These are phyloP conservation scores for Bjerkandera adusta DNA, from an alignment of 1,284 basidiomycete species.

Conservation along the genomic window DNA sequence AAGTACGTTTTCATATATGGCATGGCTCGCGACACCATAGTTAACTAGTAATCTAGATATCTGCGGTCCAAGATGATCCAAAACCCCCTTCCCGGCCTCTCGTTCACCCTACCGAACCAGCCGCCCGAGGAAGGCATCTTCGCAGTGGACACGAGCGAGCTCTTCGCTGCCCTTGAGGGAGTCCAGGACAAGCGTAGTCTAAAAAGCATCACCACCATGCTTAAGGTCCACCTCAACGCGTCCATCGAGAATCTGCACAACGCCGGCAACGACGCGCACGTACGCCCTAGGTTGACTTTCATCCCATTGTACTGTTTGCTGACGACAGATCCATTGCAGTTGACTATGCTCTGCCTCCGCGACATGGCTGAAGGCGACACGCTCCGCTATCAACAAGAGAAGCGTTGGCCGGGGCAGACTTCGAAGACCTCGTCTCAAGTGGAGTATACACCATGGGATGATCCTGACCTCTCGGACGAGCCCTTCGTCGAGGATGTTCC, in stretches of 20 bases:
- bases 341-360: conserved; percentile 60
- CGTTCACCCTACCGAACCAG: conserved; percentile 53
- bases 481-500: too few relatives aligned
- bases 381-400: conserved; percentile 68
- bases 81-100: conserved; percentile 50
- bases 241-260: conserved; percentile 60
- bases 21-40: not conserved
- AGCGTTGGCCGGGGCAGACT: conserved; percentile 69
- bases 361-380: conserved; percentile 70
- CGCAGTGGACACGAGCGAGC: conserved; percentile 68
- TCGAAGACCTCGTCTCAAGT: conserved; percentile 47
- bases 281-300: conserved; percentile 33
- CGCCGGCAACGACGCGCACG: conserved; percentile 83
- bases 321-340: conserved; percentile 40
- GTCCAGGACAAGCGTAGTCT: conserved; percentile 49
- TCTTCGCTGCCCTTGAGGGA: conserved; percentile 73
- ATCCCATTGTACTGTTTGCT: not conserved
- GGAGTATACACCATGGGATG: conserved; percentile 53
- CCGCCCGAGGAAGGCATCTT: conserved; percentile 53
- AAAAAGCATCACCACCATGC: conserved; percentile 55
- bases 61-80: conserved; percentile 48
- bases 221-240: conserved; percentile 48
- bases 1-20: conserved; percentile 42
- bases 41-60: conserved; percentile 36
- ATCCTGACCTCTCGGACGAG: too few relatives aligned